Evolutionary conservation across 768 basidiomycete genomes (phyloP).

Genomic region (Hortiboletus flavorubellus): DNA sequence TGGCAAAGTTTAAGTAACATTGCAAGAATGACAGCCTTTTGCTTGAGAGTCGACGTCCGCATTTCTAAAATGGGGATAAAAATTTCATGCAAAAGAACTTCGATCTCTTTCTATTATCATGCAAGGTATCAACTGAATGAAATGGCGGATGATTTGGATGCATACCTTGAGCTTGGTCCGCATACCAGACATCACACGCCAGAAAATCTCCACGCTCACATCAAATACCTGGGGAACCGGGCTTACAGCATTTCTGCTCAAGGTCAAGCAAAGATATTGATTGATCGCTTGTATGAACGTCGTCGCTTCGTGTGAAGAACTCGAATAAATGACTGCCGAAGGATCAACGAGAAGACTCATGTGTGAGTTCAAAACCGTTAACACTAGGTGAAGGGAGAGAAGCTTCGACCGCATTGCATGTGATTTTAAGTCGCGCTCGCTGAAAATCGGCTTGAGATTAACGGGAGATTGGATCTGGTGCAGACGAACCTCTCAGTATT

Average conservation of each 20-base stretch:
- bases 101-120: slow-evolving; percentile 87
- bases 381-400: slow-evolving; percentile 88
- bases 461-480: background rate
- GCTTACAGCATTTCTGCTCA: slow-evolving; percentile 94
- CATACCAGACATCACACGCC: slow-evolving; percentile 92
- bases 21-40: slow-evolving; percentile 88
- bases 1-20: slow-evolving; percentile 88
- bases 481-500: slow-evolving; percentile 80
- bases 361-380: slow-evolving; percentile 89
- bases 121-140: slow-evolving; percentile 6
- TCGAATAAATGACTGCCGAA: slow-evolving; percentile 86
- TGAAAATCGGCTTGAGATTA: slow-evolving; percentile 32
- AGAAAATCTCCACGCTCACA: slow-evolving; percentile 97
- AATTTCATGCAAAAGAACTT: slow-evolving; percentile 97
- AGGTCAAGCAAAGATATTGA: slow-evolving; percentile 89
- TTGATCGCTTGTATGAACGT: slow-evolving; percentile 91
- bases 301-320: slow-evolving; percentile 81
- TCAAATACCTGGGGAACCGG: slow-evolving; percentile 97
- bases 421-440: slow-evolving; percentile 93
- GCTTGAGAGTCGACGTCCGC: slow-evolving; percentile 92
- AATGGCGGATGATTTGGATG: background rate
- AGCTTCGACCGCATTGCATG: slow-evolving; percentile 97
- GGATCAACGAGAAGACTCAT: slow-evolving; percentile 89
- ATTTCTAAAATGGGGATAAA: slow-evolving; percentile 98
- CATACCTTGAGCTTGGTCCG: slow-evolving; percentile 91